Conservation (phyloP, 768 basidiomycete genomes). For the Hericium coralloides region DNA sequence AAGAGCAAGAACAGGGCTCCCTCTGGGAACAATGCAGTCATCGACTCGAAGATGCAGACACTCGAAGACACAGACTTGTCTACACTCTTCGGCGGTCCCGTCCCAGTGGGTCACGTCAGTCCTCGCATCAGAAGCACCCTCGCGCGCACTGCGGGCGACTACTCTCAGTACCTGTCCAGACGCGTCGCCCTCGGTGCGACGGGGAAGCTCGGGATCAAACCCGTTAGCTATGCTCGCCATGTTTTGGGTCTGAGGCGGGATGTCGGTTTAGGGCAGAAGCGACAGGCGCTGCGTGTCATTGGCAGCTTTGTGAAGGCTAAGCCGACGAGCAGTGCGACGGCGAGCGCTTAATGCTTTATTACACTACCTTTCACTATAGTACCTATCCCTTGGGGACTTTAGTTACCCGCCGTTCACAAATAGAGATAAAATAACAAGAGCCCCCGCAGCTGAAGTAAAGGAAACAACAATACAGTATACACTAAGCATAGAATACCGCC, state of each 20-base stretch:
- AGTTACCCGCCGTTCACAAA: background rate
- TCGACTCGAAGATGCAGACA: background rate
- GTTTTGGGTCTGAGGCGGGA: constrained; percentile 35
- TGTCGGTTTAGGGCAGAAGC: constrained; percentile 30
- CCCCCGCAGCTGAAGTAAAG: background rate
- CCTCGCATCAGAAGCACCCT: constrained; percentile 20
- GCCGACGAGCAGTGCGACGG: background rate
- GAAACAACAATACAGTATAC: background rate
- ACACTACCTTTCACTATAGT: too few relatives aligned
- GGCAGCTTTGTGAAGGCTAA: background rate
- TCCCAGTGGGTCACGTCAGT: constrained; percentile 2
- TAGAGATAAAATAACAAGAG: background rate
- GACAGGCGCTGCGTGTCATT: constrained; percentile 32
- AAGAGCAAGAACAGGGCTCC: too few relatives aligned
- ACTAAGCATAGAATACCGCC: background rate
- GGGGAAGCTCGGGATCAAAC: constrained; percentile 26
- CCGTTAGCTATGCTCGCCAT: constrained; percentile 34
- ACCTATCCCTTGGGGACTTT: too few relatives aligned
- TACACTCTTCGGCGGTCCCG: constrained; percentile 6
- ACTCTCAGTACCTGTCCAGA: constrained; percentile 34
- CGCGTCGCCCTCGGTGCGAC: constrained; percentile 19
- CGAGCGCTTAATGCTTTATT: background rate
- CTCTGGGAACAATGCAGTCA: too few relatives aligned
- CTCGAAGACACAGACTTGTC: constrained; percentile 4
- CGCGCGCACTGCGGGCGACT: constrained; percentile 40